Conservation (phyloP, 1,139 yeast species). For the Candida tetrigidarum region DNA sequence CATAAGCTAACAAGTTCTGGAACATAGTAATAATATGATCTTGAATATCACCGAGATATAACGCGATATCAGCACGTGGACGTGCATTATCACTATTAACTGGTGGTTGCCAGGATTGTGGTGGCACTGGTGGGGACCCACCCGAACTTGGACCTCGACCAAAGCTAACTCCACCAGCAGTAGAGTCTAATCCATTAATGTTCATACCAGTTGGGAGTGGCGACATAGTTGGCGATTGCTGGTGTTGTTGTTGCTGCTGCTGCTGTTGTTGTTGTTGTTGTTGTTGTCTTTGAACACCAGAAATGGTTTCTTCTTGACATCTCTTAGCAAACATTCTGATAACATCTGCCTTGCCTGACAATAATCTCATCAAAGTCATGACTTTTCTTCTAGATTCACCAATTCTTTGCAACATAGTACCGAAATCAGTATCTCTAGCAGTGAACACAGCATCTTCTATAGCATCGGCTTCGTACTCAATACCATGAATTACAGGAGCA, state of each 20-base stretch:
- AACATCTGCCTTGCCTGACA: conserved; percentile 96
- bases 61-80: conserved; percentile 82
- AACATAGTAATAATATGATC: conserved; percentile 97
- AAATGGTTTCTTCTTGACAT: conserved; percentile 66
- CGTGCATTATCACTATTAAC: conserved; percentile 41
- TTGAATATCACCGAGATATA: conserved; percentile 95
- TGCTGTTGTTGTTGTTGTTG: conserved; percentile 35
- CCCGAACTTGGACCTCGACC: conserved; percentile 8
- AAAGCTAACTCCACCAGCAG: conserved; percentile 6
- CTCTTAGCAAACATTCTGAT: conserved; percentile 97
- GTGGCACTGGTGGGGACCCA: conserved; percentile 8
- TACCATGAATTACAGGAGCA: conserved; percentile 84
- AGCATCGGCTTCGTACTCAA: conserved; percentile 88
- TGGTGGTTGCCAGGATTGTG: conserved; percentile 11
- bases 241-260: conserved; percentile 9
- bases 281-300: conserved; percentile 13
- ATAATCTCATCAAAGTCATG: conserved; percentile 83
- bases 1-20: conserved; percentile 86
- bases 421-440: conserved; percentile 53
- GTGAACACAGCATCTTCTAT: conserved; percentile 71
- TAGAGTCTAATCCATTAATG: not conserved
- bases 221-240: conserved; percentile 5
- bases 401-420: conserved; percentile 72
- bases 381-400: conserved; percentile 89
- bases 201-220: conserved; percentile 6